phyloP scores from a whole-genome alignment of 2,329 filamentous ascomycete species.

The Colletotrichum acutatum region DNA sequence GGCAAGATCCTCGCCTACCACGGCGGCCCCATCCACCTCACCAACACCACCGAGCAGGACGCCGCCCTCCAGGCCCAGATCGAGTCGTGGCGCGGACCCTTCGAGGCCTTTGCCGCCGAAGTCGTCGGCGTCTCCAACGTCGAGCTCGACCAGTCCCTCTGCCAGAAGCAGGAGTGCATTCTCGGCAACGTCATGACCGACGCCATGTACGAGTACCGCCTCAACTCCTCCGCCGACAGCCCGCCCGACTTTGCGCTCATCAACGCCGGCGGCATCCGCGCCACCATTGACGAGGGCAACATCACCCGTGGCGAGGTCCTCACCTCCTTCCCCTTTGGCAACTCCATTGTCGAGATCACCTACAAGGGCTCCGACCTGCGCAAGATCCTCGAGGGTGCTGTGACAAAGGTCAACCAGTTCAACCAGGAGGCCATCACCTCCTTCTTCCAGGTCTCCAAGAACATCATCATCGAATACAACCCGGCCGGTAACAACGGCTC shows the following conservation, averaged over 20 bases:
- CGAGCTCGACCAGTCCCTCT: constrained; percentile 68
- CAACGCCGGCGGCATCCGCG: constrained; percentile 73
- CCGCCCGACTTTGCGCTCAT: constrained; percentile 67
- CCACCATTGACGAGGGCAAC: constrained; percentile 69
- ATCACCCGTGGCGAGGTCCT: constrained; percentile 73
- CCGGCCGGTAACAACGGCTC: constrained; percentile 59
- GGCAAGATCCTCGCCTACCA: constrained; percentile 72
- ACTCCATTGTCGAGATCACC: constrained; percentile 69
- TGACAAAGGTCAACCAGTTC: constrained; percentile 64
- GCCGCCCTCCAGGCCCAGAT: constrained; percentile 67
- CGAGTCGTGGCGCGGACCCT: constrained; percentile 67
- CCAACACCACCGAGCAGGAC: constrained; percentile 69
- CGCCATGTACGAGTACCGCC: constrained; percentile 70
- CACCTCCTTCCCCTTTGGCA: constrained; percentile 74
- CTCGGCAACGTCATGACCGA: constrained; percentile 67
- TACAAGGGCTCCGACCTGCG: constrained; percentile 65
- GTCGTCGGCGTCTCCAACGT: constrained; percentile 66
- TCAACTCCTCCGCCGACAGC: constrained; percentile 55
- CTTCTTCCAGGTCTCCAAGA: constrained; percentile 69
- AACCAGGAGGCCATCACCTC: constrained; percentile 65
- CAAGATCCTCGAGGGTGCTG: constrained; percentile 68
- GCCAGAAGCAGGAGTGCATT: constrained; percentile 68
- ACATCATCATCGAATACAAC: constrained; percentile 68
- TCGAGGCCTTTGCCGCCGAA: constrained; percentile 68
- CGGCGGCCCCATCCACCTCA: constrained; percentile 72